phyloP scores from a whole-genome alignment of 2,329 filamentous ascomycete genomes.

The Fusarium cicatricum region DNA sequence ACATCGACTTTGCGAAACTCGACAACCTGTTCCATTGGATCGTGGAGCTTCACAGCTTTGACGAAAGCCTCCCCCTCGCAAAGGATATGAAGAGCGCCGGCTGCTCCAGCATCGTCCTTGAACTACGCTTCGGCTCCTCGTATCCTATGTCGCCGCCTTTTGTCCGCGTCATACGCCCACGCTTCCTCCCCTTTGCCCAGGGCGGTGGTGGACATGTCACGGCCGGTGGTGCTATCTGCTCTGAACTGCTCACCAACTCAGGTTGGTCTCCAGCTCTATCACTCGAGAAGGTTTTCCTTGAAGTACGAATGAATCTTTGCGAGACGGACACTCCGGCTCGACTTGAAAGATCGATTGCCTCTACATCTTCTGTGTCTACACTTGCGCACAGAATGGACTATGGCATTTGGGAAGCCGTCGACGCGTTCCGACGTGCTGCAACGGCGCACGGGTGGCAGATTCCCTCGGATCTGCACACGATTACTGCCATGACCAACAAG shows the following conservation, averaged over 20 bases:
- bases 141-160: conserved; percentile 86
- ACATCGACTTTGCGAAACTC: conserved; percentile 72
- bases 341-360: conserved; percentile 53
- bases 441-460: conserved; percentile 75
- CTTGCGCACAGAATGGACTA: conserved; percentile 60
- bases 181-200: conserved; percentile 73
- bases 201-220: conserved; percentile 91
- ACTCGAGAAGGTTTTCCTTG: conserved; percentile 82
- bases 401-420: conserved; percentile 72
- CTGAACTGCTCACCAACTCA: conserved; percentile 83
- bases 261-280: conserved; percentile 80
- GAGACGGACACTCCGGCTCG: conserved; percentile 77
- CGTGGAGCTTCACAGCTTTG: conserved; percentile 86
- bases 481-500: conserved; percentile 41
- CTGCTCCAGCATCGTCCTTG: conserved; percentile 76
- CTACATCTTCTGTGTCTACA: neutral
- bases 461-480: conserved; percentile 66
- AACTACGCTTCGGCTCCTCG: conserved; percentile 79
- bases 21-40: conserved; percentile 91
- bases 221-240: conserved; percentile 80
- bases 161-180: conserved; percentile 81
- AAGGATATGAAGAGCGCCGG: conserved; percentile 73
- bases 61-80: conserved; percentile 71
- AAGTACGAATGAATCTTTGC: conserved; percentile 80
- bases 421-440: conserved; percentile 75